phyloP scores from a whole-genome alignment of 441 rosid species.

The Corymbia calophylla region DNA sequence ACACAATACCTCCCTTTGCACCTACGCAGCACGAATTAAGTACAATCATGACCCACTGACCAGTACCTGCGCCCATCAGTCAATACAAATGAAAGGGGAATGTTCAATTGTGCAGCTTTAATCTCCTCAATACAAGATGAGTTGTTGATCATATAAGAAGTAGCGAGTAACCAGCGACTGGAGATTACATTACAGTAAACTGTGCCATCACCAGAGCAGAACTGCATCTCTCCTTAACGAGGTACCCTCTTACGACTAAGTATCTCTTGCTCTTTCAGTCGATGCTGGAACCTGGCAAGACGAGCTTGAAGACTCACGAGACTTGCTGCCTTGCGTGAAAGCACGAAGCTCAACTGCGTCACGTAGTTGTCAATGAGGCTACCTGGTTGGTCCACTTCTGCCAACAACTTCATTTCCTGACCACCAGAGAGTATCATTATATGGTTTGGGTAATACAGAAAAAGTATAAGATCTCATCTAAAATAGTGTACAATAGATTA shows the following conservation, averaged over 20 bases:
- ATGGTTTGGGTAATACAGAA: not conserved
- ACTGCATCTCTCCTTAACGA: conserved; percentile 22
- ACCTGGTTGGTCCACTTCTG: conserved; percentile 97
- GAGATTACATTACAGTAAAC: not conserved
- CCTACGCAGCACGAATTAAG: not conserved
- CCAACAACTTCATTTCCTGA: conserved; percentile 97
- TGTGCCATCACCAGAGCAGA: not conserved
- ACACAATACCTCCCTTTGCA: not conserved
- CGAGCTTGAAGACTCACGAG: conserved; percentile 95
- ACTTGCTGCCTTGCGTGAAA: conserved; percentile 97
- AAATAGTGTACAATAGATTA: not conserved
- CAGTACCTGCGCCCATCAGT: not conserved
- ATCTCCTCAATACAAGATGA: not conserved
- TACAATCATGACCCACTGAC: not conserved
- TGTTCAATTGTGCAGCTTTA: not conserved
- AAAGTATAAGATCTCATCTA: not conserved
- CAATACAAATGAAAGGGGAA: not conserved
- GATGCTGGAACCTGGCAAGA: conserved; percentile 95
- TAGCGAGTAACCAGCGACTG: not conserved
- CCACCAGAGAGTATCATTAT: not conserved
- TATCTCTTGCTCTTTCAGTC: conserved; percentile 92
- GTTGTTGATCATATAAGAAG: not conserved
- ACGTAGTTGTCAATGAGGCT: conserved; percentile 93
- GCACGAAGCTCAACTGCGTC: conserved; percentile 71
- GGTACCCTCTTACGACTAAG: conserved; percentile 86